Evolutionary conservation across 768 basidiomycete species (phyloP), one percentile per base, ranked within the genome.

Genomic region (Russula brevipes): DNA sequence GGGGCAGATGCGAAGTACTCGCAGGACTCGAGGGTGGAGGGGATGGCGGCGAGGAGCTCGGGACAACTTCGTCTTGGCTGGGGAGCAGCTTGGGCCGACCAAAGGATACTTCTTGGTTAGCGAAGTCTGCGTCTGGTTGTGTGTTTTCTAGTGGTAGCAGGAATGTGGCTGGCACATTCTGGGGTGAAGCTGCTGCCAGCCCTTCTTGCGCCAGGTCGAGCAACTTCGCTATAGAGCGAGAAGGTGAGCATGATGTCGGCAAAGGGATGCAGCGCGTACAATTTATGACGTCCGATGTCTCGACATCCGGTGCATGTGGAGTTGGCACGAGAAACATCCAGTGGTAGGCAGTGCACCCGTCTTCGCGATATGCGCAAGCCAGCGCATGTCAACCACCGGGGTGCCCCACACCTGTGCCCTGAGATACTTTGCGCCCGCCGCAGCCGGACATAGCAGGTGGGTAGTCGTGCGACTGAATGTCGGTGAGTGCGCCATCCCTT

Each of bases 361-460:
- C 33, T 69, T 71, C 9, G 81, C 85, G 66, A 91, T 82, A 0
- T 77, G 75, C 12, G 78, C 77, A 17, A 97, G 70, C 92, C 93
- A 97, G 9, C 75, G 76, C 72, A 88, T 76, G 42, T 80, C 78
- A 24, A 95, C 79, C n/a, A 90, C 83, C 0, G 87, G 85, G 8
- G 88, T 81, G 14, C 79, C 79, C 94, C 94, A 96, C 70, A 91
- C 84, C 44, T 72, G 70, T 2, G 94, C 92, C 71, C 87, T 91
- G 16, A 86, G 82, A 55, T 82, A 91, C 71, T 97, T 96, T 30
- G 79, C 77, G 16, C 94, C 92, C 0, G 71, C 75, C 0, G 80
- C 82, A 6, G 84, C 79, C 0, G 89, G 88, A 70, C 92, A 94
- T 8, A 97, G 76, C 1, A 97, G 79, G 67, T 96, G 90, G 0